A percentile compares a stretch with the other conserved stretches of the same genome.
These are phyloP conservation scores for Paragyromitra xinjiangensis DNA, from an alignment of 495 filamentous ascomycete genomes.

Conservation along the genomic window DNA sequence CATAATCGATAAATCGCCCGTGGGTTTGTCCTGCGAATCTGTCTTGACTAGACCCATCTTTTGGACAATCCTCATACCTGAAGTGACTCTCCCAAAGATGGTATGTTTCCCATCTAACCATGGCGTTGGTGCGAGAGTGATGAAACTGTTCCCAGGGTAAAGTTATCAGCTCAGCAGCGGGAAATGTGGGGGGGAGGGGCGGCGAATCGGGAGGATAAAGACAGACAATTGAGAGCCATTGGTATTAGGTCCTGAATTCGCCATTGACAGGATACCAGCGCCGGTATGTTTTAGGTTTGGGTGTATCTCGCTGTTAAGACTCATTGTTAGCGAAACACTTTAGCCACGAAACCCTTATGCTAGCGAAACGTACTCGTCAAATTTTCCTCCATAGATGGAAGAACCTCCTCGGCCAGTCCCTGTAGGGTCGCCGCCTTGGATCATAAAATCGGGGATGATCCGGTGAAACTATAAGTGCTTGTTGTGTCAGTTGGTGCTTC, in stretches of 20 bases:
- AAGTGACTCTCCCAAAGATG: conserved; percentile 93
- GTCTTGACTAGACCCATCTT: conserved; percentile 93
- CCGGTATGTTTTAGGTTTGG: conserved; percentile 86
- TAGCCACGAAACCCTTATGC: not conserved
- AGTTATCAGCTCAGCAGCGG: conserved; percentile 31
- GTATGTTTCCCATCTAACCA: conserved; percentile 99
- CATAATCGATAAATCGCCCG: conserved; percentile 83
- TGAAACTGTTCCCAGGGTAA: conserved; percentile 63
- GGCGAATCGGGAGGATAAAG: too few species aligned
- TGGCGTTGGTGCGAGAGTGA: conserved; percentile 92
- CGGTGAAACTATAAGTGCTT: conserved; percentile 74
- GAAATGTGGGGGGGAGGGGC: not conserved
- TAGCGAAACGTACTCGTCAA: conserved; percentile 85
- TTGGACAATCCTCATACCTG: conserved; percentile 81
- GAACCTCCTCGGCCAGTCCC: conserved; percentile 91
- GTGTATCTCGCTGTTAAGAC: conserved; percentile 71
- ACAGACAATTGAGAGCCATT: conserved; percentile 78
- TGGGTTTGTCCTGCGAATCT: conserved; percentile 77
- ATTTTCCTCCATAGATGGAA: conserved; percentile 93
- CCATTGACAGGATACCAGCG: conserved; percentile 93
- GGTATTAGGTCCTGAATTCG: conserved; percentile 91
- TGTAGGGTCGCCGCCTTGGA: conserved; percentile 94
- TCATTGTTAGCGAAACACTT: not conserved
- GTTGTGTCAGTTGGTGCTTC: conserved; percentile 8
- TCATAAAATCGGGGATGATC: conserved; percentile 95